These are phyloP conservation scores for Lagerstroemia speciosa DNA, from an alignment of 345 rosid genomes.

Conservation along the genomic window DNA sequence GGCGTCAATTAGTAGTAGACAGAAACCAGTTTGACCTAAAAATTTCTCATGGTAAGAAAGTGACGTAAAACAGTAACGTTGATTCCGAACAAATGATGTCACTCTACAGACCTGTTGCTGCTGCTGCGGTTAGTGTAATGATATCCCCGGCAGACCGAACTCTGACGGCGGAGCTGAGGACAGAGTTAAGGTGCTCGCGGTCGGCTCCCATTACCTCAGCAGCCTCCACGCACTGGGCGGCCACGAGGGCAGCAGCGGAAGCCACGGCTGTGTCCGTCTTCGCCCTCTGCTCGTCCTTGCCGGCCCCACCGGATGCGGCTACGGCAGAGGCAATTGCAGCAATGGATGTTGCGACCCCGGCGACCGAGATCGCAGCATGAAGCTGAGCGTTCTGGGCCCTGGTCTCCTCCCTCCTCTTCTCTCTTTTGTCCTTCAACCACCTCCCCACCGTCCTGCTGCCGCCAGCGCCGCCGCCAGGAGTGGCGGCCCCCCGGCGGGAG, in stretches of 20 bases:
- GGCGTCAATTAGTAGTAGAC: too few species aligned
- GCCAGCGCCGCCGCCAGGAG: slow-evolving; percentile 15
- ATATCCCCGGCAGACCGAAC: slow-evolving; percentile 35
- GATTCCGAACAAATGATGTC: neutral
- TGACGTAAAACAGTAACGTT: neutral
- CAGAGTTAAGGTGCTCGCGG: slow-evolving; percentile 27
- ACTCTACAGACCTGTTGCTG: slow-evolving; percentile 27
- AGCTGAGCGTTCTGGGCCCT: slow-evolving; percentile 83
- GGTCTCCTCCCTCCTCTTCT: slow-evolving; percentile 79
- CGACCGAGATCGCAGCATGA: slow-evolving; percentile 66
- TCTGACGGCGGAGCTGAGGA: slow-evolving; percentile 33
- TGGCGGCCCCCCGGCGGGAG: slow-evolving; percentile 10
- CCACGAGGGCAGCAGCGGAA: slow-evolving; percentile 77
- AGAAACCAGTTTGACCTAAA: too few species aligned
- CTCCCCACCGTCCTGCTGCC: slow-evolving; percentile 79
- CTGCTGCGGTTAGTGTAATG: slow-evolving; percentile 35
- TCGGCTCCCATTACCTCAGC: slow-evolving; percentile 81
- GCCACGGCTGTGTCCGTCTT: slow-evolving; percentile 83
- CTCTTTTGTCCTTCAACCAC: slow-evolving; percentile 73
- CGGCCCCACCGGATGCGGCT: slow-evolving; percentile 43
- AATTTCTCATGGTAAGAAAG: neutral
- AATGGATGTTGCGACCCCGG: slow-evolving; percentile 74
- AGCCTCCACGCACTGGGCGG: slow-evolving; percentile 82
- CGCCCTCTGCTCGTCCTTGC: slow-evolving; percentile 70
- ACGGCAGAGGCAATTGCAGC: slow-evolving; percentile 84